phyloP scores from a whole-genome alignment of 257 asterid genomes.

The Gardenia jasminoides region DNA sequence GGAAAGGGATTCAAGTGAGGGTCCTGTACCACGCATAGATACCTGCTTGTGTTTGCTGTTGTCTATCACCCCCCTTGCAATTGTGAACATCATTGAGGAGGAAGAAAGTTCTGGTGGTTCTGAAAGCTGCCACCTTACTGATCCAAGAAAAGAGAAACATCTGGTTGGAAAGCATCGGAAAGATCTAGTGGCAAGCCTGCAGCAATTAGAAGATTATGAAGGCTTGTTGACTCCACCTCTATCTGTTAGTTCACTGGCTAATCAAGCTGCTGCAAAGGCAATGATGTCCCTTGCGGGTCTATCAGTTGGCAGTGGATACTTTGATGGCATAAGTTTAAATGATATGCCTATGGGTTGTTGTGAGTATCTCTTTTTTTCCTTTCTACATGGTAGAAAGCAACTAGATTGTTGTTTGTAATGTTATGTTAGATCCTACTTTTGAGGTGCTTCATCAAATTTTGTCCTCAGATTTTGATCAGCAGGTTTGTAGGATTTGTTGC shows the following conservation, averaged over 20 bases:
- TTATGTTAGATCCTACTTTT: background rate
- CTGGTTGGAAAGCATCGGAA: conserved; percentile 57
- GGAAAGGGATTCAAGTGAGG: conserved; percentile 94
- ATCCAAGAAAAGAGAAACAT: conserved; percentile 47
- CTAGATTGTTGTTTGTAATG: background rate
- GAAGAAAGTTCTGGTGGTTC: conserved; percentile 55
- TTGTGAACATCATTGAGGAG: conserved; percentile 79
- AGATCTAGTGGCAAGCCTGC: conserved; percentile 77
- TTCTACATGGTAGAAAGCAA: background rate
- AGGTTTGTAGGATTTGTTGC: background rate
- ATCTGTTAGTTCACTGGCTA: conserved; percentile 75
- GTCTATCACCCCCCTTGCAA: conserved; percentile 74
- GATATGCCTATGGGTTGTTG: conserved; percentile 77
- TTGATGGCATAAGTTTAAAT: conserved; percentile 79
- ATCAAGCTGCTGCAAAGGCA: conserved; percentile 95
- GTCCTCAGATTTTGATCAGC: conserved; percentile 1
- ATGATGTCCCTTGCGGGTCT: conserved; percentile 85
- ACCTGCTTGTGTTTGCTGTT: conserved; percentile 88
- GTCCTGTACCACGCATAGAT: conserved; percentile 90
- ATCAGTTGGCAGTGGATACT: conserved; percentile 70
- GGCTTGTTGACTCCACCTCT: conserved; percentile 82
- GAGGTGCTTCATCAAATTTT: background rate
- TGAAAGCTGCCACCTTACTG: conserved; percentile 31
- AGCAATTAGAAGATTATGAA: conserved; percentile 81
- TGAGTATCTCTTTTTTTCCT: conserved; percentile 48